Evolutionary conservation across 1,284 basidiomycete genomes (phyloP), one percentile per base, ranked within the genome.

Genomic region (Volvariella surrecta): DNA sequence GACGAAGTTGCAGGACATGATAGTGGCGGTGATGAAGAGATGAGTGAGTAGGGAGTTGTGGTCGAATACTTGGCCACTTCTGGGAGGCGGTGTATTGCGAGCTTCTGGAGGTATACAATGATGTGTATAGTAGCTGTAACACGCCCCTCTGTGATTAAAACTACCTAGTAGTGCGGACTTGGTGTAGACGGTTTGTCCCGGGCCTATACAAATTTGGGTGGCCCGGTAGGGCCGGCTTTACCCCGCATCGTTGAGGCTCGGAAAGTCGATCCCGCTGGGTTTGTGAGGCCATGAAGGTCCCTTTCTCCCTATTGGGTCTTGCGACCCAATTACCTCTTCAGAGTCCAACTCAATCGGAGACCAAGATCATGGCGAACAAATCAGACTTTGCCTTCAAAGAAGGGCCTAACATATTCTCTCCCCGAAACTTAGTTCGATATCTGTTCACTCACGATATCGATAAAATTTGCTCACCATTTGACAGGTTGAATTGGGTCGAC

Each of bases 341-440:
- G 40, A 47, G 56, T 22, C 50, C 52, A 43, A 46, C 52, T 35
- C 52, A 51, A 40, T 45, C 47, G 32, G 42, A 45, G 31, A 48
- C 45, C 40, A 43, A 57, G 18, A 48, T 51, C 35, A 67, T 64
- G 61, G 42, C 58, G 17, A 38, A 50, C 19, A 54, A 55, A 18
- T 38, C 53, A 28, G 64, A 68, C 28, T 85, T 82, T 53, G 57
- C 61, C 9, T 70, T 85, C 58, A 79, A 73, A 53, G 64, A 76
- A 38, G 75, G 70, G 1, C 48, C 65, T 2, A 69, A 76, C 52
- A 60, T 79, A 35, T 79, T 91, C 60, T 73, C 81, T 2, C 85
- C 89, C 0, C 71, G 74, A 54, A 79, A 91, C 54, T 70, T 92
- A 60, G 67, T 90, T 22, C 22, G 53, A 39, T 17, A 13, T 4